Conservation (phyloP, 495 filamentous ascomycete genomes). For the Neurospora tetraspora region DNA sequence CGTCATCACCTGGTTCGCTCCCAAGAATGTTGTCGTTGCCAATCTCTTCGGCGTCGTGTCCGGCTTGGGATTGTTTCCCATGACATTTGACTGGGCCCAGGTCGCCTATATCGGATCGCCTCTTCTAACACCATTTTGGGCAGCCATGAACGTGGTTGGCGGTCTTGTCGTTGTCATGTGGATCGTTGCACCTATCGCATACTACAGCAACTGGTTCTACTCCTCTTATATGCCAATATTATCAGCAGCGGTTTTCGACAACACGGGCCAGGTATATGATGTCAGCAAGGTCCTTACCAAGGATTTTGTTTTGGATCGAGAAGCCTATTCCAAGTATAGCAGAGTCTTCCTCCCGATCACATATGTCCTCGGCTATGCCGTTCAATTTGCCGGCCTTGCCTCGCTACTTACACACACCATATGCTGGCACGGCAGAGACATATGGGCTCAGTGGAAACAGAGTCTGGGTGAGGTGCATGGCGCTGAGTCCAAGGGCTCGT, state of each 20-base stretch:
- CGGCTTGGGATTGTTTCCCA: conserved; percentile 71
- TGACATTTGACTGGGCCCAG: conserved; percentile 93
- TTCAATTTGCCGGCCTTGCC: conserved; percentile 71
- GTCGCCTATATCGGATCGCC: conserved; percentile 86
- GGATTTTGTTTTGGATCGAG: conserved; percentile 60
- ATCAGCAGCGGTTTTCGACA: conserved; percentile 69
- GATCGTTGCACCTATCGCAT: conserved; percentile 72
- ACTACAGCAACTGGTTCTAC: conserved; percentile 69
- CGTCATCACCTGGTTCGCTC: conserved; percentile 85
- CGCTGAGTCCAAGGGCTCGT: conserved; percentile 28
- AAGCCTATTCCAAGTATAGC: conserved; percentile 64
- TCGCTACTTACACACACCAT: conserved; percentile 60
- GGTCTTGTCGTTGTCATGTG: conserved; percentile 84
- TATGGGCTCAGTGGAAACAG: conserved; percentile 56
- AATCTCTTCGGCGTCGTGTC: conserved; percentile 81
- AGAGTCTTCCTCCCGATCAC: conserved; percentile 74
- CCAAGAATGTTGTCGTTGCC: conserved; percentile 63
- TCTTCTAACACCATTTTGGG: conserved; percentile 83
- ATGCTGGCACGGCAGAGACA: conserved; percentile 68
- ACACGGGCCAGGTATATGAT: conserved; percentile 66
- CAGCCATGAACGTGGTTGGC: conserved; percentile 77
- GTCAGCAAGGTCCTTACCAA: conserved; percentile 62
- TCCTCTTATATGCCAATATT: conserved; percentile 75
- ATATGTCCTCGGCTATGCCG: conserved; percentile 69
- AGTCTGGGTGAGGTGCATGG: conserved; percentile 38